Evolutionary conservation across 331 rosid genomes (phyloP).

Genomic region (Spiraea crenata): DNA sequence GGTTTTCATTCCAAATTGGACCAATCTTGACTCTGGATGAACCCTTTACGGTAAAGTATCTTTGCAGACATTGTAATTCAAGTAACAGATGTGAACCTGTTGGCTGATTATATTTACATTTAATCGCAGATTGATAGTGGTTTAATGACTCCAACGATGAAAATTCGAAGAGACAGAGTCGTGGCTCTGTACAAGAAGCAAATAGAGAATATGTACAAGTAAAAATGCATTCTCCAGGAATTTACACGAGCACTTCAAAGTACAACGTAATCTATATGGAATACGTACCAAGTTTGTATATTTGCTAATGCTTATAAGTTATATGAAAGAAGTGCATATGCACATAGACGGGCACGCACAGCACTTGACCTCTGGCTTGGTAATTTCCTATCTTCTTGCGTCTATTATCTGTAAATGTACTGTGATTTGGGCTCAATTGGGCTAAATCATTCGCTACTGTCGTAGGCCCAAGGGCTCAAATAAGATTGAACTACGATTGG

Average conservation of each 20-base stretch:
- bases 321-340: too few relatives aligned
- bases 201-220: constrained; percentile 67
- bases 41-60: constrained; percentile 73
- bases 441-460: too few relatives aligned
- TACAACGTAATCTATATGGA: too few relatives aligned
- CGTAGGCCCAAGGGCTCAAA: too few relatives aligned
- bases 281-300: too few relatives aligned
- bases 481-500: too few relatives aligned
- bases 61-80: neutral
- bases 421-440: too few relatives aligned
- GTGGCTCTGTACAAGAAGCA: constrained; percentile 50
- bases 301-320: too few relatives aligned
- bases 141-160: constrained; percentile 90
- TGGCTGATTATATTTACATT: constrained; percentile 25
- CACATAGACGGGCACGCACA: too few relatives aligned
- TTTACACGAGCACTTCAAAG: neutral
- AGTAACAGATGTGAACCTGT: constrained; percentile 6
- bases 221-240: neutral
- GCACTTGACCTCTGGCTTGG: too few relatives aligned
- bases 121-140: constrained; percentile 74
- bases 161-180: constrained; percentile 77
- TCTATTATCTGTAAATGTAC: too few relatives aligned
- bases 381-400: too few relatives aligned
- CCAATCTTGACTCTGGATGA: constrained; percentile 74
- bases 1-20: constrained; percentile 76